Evolutionary conservation across 1,284 basidiomycete species (phyloP).

Genomic region (Fistulina hepatica): DNA sequence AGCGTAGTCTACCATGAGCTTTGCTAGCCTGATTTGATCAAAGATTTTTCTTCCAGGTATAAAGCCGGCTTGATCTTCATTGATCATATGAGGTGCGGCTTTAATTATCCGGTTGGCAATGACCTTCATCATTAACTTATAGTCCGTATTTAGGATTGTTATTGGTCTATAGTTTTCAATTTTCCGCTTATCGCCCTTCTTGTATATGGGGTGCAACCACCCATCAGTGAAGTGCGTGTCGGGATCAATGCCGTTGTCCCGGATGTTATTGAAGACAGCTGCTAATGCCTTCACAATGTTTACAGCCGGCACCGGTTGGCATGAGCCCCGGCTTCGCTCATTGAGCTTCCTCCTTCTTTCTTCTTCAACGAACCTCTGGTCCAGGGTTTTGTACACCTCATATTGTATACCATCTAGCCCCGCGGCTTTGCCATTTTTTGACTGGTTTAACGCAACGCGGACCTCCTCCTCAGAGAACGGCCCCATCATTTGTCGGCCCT

Average conservation of each 20-base stretch:
- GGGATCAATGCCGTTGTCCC: slow-evolving; percentile 8
- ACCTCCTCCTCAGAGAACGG: neutral
- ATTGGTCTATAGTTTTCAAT: slow-evolving; percentile 26
- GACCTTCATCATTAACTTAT: slow-evolving; percentile 13
- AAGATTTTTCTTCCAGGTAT: slow-evolving; percentile 15
- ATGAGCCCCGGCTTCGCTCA: no score
- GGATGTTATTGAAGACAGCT: slow-evolving; percentile 11
- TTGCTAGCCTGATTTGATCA: slow-evolving; percentile 14
- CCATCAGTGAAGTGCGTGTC: slow-evolving; percentile 19
- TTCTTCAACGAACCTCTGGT: slow-evolving; percentile 3
- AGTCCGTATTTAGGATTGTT: slow-evolving; percentile 14
- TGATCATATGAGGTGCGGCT: slow-evolving; percentile 7
- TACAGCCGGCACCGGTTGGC: slow-evolving; percentile 2
- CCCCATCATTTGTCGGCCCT: neutral
- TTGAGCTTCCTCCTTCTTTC: no score
- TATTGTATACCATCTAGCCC: slow-evolving; percentile 6
- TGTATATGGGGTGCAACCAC: slow-evolving; percentile 27
- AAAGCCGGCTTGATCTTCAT: slow-evolving; percentile 17
- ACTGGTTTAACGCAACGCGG: neutral
- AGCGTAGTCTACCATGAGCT: slow-evolving; percentile 13
- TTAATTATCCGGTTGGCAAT: slow-evolving; percentile 8
- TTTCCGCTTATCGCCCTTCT: slow-evolving; percentile 21
- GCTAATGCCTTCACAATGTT: slow-evolving; percentile 8
- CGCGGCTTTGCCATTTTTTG: neutral
- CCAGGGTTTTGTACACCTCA: slow-evolving; percentile 3